Percentiles rank a stretch among this genome's conserved stretches.
Conservation (phyloP, 768 basidiomycete genomes). For the Ramaria rubella region DNA sequence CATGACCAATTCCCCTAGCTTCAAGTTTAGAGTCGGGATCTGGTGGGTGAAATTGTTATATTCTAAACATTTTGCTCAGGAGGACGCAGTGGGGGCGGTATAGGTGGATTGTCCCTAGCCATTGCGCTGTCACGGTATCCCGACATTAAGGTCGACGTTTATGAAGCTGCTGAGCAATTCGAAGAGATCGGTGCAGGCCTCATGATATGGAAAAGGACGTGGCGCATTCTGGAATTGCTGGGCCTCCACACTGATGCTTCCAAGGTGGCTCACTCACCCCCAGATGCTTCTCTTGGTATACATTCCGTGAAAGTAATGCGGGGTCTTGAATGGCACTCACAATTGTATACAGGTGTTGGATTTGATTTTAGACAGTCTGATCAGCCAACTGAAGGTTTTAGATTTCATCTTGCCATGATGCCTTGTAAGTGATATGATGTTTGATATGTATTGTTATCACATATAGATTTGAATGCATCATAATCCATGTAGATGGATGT, state of each 20-base stretch:
- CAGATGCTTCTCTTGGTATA: slow-evolving; percentile 1
- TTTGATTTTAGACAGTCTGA: slow-evolving; percentile 17
- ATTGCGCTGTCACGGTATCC: slow-evolving; percentile 36
- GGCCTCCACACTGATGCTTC: slow-evolving; percentile 27
- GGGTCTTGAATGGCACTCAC: background rate
- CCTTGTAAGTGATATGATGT: slow-evolving; percentile 18
- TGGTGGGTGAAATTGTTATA: background rate
- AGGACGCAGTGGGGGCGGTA: slow-evolving; percentile 21
- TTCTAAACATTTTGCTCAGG: background rate
- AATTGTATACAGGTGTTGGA: slow-evolving; percentile 31
- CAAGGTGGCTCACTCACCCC: slow-evolving; percentile 20
- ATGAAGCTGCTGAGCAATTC: slow-evolving; percentile 44
- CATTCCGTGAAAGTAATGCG: background rate
- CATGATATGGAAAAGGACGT: slow-evolving; percentile 43
- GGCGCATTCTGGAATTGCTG: slow-evolving; percentile 38
- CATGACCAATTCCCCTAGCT: too few relatives aligned
- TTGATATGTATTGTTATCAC: background rate
- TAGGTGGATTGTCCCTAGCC: slow-evolving; percentile 38
- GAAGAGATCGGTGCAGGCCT: slow-evolving; percentile 59
- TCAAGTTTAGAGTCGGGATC: slow-evolving; percentile 9
- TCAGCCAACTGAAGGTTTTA: slow-evolving; percentile 7
- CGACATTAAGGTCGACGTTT: slow-evolving; percentile 51
- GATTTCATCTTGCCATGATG: slow-evolving; percentile 17
- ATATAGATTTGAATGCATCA: background rate
- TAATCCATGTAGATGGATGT: slow-evolving; percentile 17